phyloP scores from a whole-genome alignment of 208 protist species.

The Blechomonas ayalai region DNA sequence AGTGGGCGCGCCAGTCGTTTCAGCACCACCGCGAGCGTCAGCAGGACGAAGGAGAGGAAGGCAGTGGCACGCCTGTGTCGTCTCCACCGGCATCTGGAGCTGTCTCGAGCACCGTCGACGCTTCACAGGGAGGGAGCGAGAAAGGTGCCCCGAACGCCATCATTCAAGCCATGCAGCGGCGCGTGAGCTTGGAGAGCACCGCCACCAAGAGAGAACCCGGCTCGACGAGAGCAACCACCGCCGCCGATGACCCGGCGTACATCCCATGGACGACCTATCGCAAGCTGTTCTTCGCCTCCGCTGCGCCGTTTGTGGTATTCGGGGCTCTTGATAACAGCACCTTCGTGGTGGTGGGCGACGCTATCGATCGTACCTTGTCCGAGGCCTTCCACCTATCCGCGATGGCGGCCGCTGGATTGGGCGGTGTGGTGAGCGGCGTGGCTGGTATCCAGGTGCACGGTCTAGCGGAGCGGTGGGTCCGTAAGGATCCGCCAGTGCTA shows the following conservation, averaged over 20 bases:
- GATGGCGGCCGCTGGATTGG: conserved; percentile 76
- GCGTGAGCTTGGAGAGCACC: conserved; percentile 1
- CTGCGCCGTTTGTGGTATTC: conserved; percentile 80
- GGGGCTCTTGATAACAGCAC: conserved; percentile 80
- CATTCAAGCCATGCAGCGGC: neutral
- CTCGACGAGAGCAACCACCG: neutral
- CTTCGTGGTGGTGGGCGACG: conserved; percentile 68
- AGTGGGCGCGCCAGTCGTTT: conserved; percentile 42
- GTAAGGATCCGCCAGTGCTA: conserved; percentile 40
- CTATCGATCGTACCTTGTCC: conserved; percentile 64
- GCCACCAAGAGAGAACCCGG: too few species aligned
- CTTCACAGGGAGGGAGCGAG: neutral
- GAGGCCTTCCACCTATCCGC: conserved; percentile 47
- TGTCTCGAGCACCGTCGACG: neutral
- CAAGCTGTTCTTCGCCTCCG: conserved; percentile 33
- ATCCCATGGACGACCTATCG: conserved; percentile 47
- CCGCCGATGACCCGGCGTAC: conserved; percentile 6
- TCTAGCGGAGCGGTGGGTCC: conserved; percentile 65
- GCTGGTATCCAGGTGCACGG: conserved; percentile 86
- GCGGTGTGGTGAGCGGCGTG: conserved; percentile 73
- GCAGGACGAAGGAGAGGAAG: conserved; percentile 4
- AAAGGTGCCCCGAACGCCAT: neutral
- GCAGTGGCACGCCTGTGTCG: neutral
- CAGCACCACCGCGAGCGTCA: conserved; percentile 10
- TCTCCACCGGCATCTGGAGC: conserved; percentile 1